A percentile compares a stretch with the other conserved stretches of the same genome.
Conservation (phyloP, 2,329 filamentous ascomycete genomes). For the Fusarium praegraminearum region DNA sequence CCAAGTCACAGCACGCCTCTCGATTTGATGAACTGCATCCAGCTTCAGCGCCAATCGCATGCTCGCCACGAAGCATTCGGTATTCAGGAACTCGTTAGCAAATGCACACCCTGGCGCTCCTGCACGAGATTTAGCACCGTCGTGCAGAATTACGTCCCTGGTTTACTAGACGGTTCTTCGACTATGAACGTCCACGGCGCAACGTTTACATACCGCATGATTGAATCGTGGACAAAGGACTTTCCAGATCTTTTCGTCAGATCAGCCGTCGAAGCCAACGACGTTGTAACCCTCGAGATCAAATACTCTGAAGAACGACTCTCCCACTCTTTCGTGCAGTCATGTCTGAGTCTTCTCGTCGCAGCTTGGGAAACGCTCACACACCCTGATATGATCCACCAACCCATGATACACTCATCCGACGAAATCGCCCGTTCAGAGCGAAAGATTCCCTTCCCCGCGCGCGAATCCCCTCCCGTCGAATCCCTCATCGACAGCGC, state of each 20-base stretch:
- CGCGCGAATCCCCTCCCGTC: conserved; percentile 35
- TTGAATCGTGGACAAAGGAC: conserved; percentile 57
- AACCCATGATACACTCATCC: conserved; percentile 59
- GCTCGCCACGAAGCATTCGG: conserved; percentile 65
- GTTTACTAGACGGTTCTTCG: conserved; percentile 52
- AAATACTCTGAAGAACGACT: conserved; percentile 61
- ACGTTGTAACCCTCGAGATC: conserved; percentile 58
- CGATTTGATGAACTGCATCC: conserved; percentile 62
- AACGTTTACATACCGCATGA: conserved; percentile 58
- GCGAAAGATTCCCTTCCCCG: conserved; percentile 57
- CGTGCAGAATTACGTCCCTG: conserved; percentile 60
- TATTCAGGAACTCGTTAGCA: conserved; percentile 63
- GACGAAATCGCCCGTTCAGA: conserved; percentile 53
- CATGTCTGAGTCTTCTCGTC: conserved; percentile 60
- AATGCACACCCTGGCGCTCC: conserved; percentile 66
- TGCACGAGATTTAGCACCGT: conserved; percentile 67
- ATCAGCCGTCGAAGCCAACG: conserved; percentile 55
- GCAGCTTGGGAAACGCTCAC: conserved; percentile 61
- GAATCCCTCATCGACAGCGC: conserved; percentile 53
- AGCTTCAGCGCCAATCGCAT: conserved; percentile 61
- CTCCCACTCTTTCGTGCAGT: conserved; percentile 56
- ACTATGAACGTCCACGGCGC: conserved; percentile 60
- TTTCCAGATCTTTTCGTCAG: conserved; percentile 61
- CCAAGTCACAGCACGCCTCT: conserved; percentile 59
- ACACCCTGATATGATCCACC: conserved; percentile 58